These are phyloP conservation scores for Botrytis fragariae DNA, from an alignment of 2,329 filamentous ascomycete genomes.

Conservation along the genomic window DNA sequence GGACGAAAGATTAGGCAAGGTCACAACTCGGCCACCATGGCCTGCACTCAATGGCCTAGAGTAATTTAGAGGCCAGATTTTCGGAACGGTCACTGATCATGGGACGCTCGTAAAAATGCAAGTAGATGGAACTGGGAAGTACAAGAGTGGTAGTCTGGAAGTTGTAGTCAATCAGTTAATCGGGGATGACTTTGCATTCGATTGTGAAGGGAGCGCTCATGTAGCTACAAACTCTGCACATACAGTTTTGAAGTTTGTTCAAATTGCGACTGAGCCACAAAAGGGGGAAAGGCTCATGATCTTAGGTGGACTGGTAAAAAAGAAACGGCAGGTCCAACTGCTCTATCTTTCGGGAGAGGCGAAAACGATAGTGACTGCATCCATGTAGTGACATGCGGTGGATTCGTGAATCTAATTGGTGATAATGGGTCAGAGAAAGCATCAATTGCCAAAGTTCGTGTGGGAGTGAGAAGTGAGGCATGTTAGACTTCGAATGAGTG, in stretches of 20 bases:
- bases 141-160: background rate
- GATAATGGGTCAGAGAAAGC: conserved; percentile 6
- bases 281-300: background rate
- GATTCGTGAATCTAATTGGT: background rate
- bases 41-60: conserved; percentile 7
- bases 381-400: conserved; percentile 15
- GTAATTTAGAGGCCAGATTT: conserved; percentile 6
- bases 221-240: background rate
- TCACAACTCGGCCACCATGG: background rate
- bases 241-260: conserved; percentile 1
- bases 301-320: conserved; percentile 1
- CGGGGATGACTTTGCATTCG: conserved; percentile 4
- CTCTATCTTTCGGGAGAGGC: conserved; percentile 4
- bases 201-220: conserved; percentile 6
- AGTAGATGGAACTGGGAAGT: background rate
- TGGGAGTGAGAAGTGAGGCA: conserved; percentile 9
- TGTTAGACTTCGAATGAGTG: background rate
- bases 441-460: background rate
- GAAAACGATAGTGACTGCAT: background rate
- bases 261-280: background rate
- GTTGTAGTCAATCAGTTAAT: background rate
- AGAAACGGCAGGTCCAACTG: conserved; percentile 3
- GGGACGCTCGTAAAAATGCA: conserved; percentile 2
- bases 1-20: background rate
- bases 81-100: background rate